phyloP scores from a whole-genome alignment of 306 rosid species.

The Glycine latifolia region DNA sequence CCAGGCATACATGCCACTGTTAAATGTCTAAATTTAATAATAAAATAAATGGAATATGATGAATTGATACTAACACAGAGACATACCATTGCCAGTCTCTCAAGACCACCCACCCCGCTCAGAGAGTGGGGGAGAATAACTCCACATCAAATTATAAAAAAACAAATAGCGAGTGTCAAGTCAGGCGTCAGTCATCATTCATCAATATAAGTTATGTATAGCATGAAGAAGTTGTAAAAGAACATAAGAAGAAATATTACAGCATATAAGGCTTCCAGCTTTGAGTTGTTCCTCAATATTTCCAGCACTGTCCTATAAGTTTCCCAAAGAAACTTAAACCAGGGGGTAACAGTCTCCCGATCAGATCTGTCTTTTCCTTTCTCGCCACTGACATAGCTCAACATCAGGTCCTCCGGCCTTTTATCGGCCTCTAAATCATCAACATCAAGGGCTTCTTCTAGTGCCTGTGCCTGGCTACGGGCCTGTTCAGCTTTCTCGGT shows the following conservation, averaged over 20 bases:
- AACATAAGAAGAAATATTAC: slow-evolving; percentile 51
- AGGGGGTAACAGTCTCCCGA: slow-evolving; percentile 94
- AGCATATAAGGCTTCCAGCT: slow-evolving; percentile 93
- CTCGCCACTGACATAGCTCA: slow-evolving; percentile 96
- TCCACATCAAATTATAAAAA: no score
- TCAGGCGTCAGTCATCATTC: no score
- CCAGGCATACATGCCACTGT: no score
- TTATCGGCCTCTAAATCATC: slow-evolving; percentile 98
- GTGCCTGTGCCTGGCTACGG: slow-evolving; percentile 90
- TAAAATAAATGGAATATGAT: no score
- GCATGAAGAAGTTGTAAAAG: neutral
- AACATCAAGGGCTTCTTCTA: slow-evolving; percentile 96
- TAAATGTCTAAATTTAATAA: no score
- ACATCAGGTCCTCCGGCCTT: slow-evolving; percentile 96
- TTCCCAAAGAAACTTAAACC: slow-evolving; percentile 99
- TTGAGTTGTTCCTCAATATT: slow-evolving; percentile 91
- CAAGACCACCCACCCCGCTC: no score
- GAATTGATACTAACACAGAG: no score
- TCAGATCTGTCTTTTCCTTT: slow-evolving; percentile 97
- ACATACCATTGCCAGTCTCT: no score
- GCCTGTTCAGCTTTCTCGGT: slow-evolving; percentile 99
- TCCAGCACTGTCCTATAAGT: slow-evolving; percentile 97
- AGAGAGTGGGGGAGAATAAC: no score
- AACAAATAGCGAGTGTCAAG: no score
- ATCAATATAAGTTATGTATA: no score